Evolutionary conservation across 352 stramenopile species (phyloP).

Genomic region (Globisporangium polare): DNA sequence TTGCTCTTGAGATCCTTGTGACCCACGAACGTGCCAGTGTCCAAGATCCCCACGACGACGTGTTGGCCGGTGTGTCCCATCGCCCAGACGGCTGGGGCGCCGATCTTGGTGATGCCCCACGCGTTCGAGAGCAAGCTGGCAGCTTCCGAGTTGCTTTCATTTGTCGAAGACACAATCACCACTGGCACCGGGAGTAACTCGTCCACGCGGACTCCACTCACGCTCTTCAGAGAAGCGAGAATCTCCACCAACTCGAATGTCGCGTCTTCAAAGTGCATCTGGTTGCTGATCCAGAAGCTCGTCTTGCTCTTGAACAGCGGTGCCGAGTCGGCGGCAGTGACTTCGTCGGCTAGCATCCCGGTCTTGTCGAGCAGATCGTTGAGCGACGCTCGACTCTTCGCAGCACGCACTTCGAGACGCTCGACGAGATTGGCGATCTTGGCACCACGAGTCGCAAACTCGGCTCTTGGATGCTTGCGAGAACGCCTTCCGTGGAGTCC

Average conservation of each 20-base stretch:
- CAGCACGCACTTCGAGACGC: too few species aligned
- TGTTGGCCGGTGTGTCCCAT: slow-evolving; percentile 18
- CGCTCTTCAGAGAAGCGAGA: slow-evolving; percentile 9
- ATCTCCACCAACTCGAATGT: slow-evolving; percentile 22
- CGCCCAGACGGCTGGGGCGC: slow-evolving; percentile 23
- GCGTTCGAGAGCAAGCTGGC: slow-evolving; percentile 2
- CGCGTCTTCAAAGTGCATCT: slow-evolving; percentile 22
- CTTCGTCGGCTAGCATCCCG: too few species aligned
- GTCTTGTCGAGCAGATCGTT: too few species aligned
- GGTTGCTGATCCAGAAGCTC: slow-evolving; percentile 28
- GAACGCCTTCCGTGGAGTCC: too few species aligned
- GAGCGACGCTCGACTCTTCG: too few species aligned
- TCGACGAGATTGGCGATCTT: too few species aligned
- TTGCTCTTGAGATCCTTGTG: too few species aligned
- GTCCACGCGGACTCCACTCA: not conserved
- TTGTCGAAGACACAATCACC: too few species aligned
- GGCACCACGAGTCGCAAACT: too few species aligned
- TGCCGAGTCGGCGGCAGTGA: too few species aligned
- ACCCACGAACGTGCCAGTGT: too few species aligned
- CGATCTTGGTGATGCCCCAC: slow-evolving; percentile 29
- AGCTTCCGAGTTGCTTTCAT: not conserved
- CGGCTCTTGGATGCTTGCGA: too few species aligned
- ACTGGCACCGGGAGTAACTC: not conserved
- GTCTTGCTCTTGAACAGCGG: not conserved
- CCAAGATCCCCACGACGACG: slow-evolving; percentile 15